phyloP scores from a whole-genome alignment of 768 basidiomycete species.

The Mycena haematopus region DNA sequence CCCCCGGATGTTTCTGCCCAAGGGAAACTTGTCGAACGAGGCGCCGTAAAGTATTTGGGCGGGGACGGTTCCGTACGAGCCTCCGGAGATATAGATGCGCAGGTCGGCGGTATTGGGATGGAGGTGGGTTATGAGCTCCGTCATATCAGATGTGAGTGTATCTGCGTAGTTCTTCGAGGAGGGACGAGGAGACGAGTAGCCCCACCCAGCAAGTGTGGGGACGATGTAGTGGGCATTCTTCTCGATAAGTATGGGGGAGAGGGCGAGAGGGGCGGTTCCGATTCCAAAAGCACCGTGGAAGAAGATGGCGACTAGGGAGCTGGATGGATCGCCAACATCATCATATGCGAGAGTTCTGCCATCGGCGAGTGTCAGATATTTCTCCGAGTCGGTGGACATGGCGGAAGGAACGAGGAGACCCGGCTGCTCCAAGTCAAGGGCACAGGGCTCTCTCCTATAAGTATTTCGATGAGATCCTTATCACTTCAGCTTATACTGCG shows the following conservation, averaged over 20 bases:
- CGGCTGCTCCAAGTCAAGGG: too few species aligned
- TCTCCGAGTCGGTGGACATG: slow-evolving; percentile 30
- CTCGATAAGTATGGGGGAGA: slow-evolving; percentile 43
- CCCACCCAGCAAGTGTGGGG: slow-evolving; percentile 62
- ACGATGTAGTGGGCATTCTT: slow-evolving; percentile 53
- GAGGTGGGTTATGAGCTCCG: slow-evolving; percentile 47
- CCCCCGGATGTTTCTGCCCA: slow-evolving; percentile 51
- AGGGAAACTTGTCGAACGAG: slow-evolving; percentile 55
- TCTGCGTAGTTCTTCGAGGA: slow-evolving; percentile 39
- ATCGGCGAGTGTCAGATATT: slow-evolving; percentile 44
- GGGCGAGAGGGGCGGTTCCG: slow-evolving; percentile 46
- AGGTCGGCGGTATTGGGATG: slow-evolving; percentile 43
- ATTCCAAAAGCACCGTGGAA: slow-evolving; percentile 62
- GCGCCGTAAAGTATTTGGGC: slow-evolving; percentile 65
- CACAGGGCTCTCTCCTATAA: neutral
- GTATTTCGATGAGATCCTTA: neutral
- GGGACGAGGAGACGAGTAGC: slow-evolving; percentile 46
- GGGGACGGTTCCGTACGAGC: slow-evolving; percentile 59
- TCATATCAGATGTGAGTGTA: slow-evolving; percentile 44
- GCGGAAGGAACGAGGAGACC: too few species aligned
- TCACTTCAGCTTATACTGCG: too few species aligned
- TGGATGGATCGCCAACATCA: slow-evolving; percentile 57
- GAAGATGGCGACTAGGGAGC: slow-evolving; percentile 54
- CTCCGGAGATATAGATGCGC: slow-evolving; percentile 51
- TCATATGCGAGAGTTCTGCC: slow-evolving; percentile 61